Evolutionary conservation across 345 rosid species (phyloP).

Genomic region (Geranium brycei): DNA sequence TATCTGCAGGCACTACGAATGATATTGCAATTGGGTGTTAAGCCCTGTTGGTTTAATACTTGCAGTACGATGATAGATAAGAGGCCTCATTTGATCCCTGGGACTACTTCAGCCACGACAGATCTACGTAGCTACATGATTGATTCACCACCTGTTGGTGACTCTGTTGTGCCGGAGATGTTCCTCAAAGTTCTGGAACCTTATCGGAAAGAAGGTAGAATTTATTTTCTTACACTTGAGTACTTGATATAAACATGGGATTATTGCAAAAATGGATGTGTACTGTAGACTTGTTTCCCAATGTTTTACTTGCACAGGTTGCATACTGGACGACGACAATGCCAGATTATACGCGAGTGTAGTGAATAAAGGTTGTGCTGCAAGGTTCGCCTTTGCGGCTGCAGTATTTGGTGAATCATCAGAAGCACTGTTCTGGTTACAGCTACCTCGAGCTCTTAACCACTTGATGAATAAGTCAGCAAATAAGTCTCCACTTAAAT

Average conservation of each 20-base stretch:
- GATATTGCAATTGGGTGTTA: conserved; percentile 94
- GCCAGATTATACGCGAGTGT: conserved; percentile 73
- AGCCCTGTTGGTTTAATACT: conserved; percentile 92
- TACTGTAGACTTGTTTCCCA: no score
- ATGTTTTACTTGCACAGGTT: conserved; percentile 35
- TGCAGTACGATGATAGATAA: conserved; percentile 52
- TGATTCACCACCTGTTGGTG: conserved; percentile 70
- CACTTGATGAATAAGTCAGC: conserved; percentile 57
- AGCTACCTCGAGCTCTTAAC: conserved; percentile 74
- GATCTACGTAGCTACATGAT: conserved; percentile 86
- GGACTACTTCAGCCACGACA: conserved; percentile 46
- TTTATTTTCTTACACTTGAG: conserved; percentile 1
- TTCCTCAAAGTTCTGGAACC: conserved; percentile 90
- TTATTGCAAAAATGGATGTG: no score
- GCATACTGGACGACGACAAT: conserved; percentile 83
- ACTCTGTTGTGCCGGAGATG: conserved; percentile 93
- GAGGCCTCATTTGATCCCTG: conserved; percentile 67
- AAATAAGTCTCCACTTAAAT: conserved; percentile 39
- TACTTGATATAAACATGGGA: not conserved
- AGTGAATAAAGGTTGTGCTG: conserved; percentile 66
- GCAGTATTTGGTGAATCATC: conserved; percentile 83
- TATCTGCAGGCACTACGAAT: conserved; percentile 62
- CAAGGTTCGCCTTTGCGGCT: conserved; percentile 90
- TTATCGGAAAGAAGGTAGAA: conserved; percentile 66
- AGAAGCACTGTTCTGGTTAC: conserved; percentile 95